These are phyloP conservation scores for Musa schizocarpa DNA, from an alignment of 176 grass and related monocot species.

Conservation along the genomic window DNA sequence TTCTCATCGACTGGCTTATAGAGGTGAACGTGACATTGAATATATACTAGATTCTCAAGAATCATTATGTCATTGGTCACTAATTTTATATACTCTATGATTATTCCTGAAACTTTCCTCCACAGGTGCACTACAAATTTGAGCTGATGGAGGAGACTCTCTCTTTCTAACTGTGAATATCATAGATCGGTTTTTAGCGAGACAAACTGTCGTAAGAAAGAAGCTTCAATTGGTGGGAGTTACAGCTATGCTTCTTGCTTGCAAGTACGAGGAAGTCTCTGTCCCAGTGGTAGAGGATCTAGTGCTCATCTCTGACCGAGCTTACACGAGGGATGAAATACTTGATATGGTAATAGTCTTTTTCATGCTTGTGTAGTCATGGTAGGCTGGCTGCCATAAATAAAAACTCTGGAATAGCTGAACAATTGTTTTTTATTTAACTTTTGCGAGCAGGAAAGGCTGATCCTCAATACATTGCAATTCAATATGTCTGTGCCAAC, in stretches of 20 bases:
- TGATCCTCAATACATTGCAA: slow-evolving; percentile 51
- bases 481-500: slow-evolving; percentile 92
- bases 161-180: slow-evolving; percentile 69
- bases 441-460: slow-evolving; percentile 41
- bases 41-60: background rate
- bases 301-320: slow-evolving; percentile 65
- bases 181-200: slow-evolving; percentile 52
- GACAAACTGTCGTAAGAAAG: slow-evolving; percentile 34
- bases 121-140: slow-evolving; percentile 46
- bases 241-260: slow-evolving; percentile 67
- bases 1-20: slow-evolving; percentile 76
- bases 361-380: background rate
- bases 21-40: slow-evolving; percentile 43
- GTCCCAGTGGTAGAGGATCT: slow-evolving; percentile 71
- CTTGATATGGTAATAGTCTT: slow-evolving; percentile 73
- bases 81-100: background rate
- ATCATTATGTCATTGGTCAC: slow-evolving; percentile 15
- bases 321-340: slow-evolving; percentile 59
- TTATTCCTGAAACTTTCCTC: slow-evolving; percentile 3
- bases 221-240: slow-evolving; percentile 66
- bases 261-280: slow-evolving; percentile 81
- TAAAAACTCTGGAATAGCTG: background rate
- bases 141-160: slow-evolving; percentile 56
- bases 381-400: too few species aligned
- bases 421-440: background rate